phyloP scores from a whole-genome alignment of 176 grass and related monocot species.

The Eleusine coracana region DNA sequence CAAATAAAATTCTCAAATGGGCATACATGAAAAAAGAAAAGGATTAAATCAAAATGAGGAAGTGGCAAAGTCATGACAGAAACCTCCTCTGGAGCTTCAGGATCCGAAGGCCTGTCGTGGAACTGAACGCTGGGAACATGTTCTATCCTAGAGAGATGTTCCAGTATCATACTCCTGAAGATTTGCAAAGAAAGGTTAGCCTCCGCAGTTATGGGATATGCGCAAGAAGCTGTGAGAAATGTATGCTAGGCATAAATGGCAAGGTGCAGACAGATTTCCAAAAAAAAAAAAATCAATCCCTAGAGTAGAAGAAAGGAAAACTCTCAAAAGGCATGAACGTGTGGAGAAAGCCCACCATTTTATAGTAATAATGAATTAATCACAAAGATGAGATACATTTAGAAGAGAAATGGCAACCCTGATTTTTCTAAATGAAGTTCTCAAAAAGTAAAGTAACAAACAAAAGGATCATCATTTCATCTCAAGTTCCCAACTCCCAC shows the following conservation, averaged over 20 bases:
- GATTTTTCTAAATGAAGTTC: slow-evolving; percentile 34
- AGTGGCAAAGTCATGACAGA: slow-evolving; percentile 14
- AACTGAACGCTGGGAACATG: slow-evolving; percentile 89
- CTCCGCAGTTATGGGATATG: not conserved
- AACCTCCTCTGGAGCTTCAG: slow-evolving; percentile 76
- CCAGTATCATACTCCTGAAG: slow-evolving; percentile 74
- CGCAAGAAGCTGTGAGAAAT: slow-evolving; percentile 9
- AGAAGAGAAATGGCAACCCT: not conserved
- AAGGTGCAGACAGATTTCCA: not conserved
- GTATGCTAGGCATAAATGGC: slow-evolving; percentile 5
- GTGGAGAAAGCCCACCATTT: not conserved
- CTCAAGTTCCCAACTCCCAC: not conserved
- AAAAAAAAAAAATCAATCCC: not conserved
- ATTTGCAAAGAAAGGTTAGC: slow-evolving; percentile 35
- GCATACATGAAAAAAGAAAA: slow-evolving; percentile 31
- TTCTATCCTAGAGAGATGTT: slow-evolving; percentile 71
- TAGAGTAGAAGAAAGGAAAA: not conserved
- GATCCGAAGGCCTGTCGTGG: slow-evolving; percentile 68
- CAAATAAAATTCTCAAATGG: slow-evolving; percentile 39
- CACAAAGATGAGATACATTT: not conserved
- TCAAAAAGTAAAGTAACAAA: slow-evolving; percentile 1
- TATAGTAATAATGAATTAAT: slow-evolving; percentile 10
- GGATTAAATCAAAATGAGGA: slow-evolving; percentile 8
- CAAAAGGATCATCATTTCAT: slow-evolving; percentile 7
- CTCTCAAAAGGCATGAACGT: not conserved